A percentile compares a stretch with the other conserved stretches of the same genome.
phyloP scores from a whole-genome alignment of 2,329 filamentous ascomycete species.

The Phaeophleospora eucalypticola region DNA sequence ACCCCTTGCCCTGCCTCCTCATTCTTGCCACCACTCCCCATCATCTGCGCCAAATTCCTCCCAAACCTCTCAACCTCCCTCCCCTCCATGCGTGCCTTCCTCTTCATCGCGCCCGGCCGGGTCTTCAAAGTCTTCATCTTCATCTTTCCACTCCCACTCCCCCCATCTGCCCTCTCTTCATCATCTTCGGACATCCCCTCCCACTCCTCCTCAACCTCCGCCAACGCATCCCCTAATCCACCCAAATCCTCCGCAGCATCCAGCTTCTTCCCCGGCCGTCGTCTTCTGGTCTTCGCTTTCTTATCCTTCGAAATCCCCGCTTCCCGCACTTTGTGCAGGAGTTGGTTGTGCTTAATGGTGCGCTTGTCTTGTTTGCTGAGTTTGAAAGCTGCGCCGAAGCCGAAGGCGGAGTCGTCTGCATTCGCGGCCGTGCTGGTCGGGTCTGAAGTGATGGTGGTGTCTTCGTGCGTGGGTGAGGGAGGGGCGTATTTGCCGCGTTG shows the following conservation, averaged over 20 bases:
- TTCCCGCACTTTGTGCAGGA: slow-evolving; percentile 49
- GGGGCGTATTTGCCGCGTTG: slow-evolving; percentile 24
- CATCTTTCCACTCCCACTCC: slow-evolving; percentile 55
- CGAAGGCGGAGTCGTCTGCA: slow-evolving; percentile 42
- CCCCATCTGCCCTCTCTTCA: slow-evolving; percentile 14
- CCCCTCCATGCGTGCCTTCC: slow-evolving; percentile 73
- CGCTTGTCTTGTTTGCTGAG: slow-evolving; percentile 80
- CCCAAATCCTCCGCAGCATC: slow-evolving; percentile 70
- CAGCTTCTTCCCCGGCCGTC: slow-evolving; percentile 71
- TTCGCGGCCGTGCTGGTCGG: slow-evolving; percentile 3
- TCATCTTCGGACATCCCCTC: slow-evolving; percentile 30
- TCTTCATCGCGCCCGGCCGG: slow-evolving; percentile 74
- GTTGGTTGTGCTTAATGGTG: slow-evolving; percentile 72
- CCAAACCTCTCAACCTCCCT: slow-evolving; percentile 81
- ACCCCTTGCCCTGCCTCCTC: slow-evolving; percentile 16
- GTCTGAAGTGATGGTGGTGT: slow-evolving; percentile 1
- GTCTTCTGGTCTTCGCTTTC: slow-evolving; percentile 62
- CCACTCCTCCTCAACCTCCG: slow-evolving; percentile 51
- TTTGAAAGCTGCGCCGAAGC: slow-evolving; percentile 52
- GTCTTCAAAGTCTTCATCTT: slow-evolving; percentile 70
- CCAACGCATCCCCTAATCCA: slow-evolving; percentile 74
- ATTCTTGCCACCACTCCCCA: slow-evolving; percentile 17
- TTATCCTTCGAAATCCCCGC: slow-evolving; percentile 65
- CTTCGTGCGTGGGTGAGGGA: slow-evolving; percentile 6
- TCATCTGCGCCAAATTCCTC: slow-evolving; percentile 73